A percentile compares a stretch with the other conserved stretches of the same genome.
Conservation (phyloP, 164 flowering plant genomes). For the Kalanchoe fedtschenkoi region DNA sequence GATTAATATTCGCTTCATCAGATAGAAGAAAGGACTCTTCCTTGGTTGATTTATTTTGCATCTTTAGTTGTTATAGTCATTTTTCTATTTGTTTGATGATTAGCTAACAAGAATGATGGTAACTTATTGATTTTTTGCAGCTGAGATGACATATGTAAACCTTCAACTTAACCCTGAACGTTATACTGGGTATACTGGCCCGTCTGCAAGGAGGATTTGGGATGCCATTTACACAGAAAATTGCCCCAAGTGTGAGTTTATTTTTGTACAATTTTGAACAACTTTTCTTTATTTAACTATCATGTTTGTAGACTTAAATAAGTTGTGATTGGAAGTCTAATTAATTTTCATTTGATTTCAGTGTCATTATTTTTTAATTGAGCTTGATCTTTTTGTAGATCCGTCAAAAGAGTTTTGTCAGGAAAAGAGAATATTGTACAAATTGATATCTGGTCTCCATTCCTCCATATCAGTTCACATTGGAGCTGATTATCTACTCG, state of each 20-base stretch:
- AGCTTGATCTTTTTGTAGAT: conserved; percentile 31
- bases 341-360: neutral
- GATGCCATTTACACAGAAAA: conserved; percentile 83
- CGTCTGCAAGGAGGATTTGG: conserved; percentile 94
- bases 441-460: conserved; percentile 89
- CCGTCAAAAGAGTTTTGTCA: conserved; percentile 70
- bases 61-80: neutral
- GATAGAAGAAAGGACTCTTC: too few relatives aligned
- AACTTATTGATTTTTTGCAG: conserved; percentile 33
- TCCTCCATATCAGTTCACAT: conserved; percentile 86
- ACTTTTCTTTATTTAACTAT: neutral
- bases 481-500: conserved; percentile 85
- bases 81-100: neutral
- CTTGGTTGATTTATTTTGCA: too few relatives aligned
- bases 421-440: conserved; percentile 72
- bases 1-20: too few relatives aligned
- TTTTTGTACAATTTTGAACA: too few relatives aligned
- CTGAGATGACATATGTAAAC: conserved; percentile 93
- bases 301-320: too few relatives aligned
- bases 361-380: neutral
- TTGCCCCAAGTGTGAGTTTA: conserved; percentile 69
- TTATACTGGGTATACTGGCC: conserved; percentile 77
- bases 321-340: too few relatives aligned
- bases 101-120: too few relatives aligned
- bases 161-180: conserved; percentile 85